phyloP scores from a whole-genome alignment of 805 yeast genomes.

The Ogataea nakhonphanomensis region DNA sequence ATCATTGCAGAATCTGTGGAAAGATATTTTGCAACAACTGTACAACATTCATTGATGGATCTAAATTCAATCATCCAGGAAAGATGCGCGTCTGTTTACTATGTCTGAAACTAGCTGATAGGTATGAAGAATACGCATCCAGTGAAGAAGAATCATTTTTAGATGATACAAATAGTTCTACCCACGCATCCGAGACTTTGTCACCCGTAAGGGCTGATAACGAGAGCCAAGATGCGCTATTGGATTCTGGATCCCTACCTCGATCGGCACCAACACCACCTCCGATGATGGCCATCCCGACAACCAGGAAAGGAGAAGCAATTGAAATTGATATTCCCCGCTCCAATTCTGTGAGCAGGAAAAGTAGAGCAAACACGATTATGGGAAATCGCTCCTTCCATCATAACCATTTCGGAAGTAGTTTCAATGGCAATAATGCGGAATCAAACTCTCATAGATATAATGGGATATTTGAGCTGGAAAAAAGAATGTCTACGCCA shows the following conservation, averaged over 20 bases:
- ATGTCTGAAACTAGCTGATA: slow-evolving; percentile 60
- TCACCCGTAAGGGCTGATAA: slow-evolving; percentile 18
- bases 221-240: slow-evolving; percentile 10
- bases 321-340: slow-evolving; percentile 59
- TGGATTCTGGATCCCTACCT: slow-evolving; percentile 11
- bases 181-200: slow-evolving; percentile 15
- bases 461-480: slow-evolving; percentile 6
- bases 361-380: slow-evolving; percentile 21
- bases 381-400: slow-evolving; percentile 16
- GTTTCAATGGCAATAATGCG: not conserved
- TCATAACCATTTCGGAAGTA: slow-evolving; percentile 1
- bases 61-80: slow-evolving; percentile 59
- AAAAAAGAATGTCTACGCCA: slow-evolving; percentile 16
- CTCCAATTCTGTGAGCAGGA: slow-evolving; percentile 26
- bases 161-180: slow-evolving; percentile 33
- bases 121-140: slow-evolving; percentile 63
- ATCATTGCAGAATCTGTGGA: slow-evolving; percentile 95
- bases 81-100: slow-evolving; percentile 74
- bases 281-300: slow-evolving; percentile 78
- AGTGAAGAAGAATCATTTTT: slow-evolving; percentile 54
- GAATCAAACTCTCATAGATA: not conserved
- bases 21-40: slow-evolving; percentile 89
- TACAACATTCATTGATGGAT: slow-evolving; percentile 67
- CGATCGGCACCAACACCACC: slow-evolving; percentile 50
- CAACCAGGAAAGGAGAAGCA: slow-evolving; percentile 75